phyloP scores from a whole-genome alignment of 2,329 filamentous ascomycete species.

The Paraconiothyrium brasiliense region DNA sequence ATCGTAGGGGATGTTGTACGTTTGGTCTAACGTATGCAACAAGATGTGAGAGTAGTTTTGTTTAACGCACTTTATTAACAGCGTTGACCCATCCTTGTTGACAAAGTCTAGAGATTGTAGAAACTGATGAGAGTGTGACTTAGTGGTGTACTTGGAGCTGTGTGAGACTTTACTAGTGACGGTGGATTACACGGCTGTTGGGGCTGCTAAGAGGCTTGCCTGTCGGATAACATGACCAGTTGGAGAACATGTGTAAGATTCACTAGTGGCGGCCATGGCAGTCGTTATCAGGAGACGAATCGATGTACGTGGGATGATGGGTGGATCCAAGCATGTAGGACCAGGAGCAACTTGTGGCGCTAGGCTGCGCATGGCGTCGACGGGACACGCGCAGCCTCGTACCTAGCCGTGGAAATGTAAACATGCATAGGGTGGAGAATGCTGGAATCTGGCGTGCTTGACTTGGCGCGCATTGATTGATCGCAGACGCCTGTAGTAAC shows the following conservation, averaged over 20 bases:
- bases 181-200: background rate
- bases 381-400: constrained; percentile 6
- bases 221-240: background rate
- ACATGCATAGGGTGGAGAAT: background rate
- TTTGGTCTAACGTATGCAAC: background rate
- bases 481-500: background rate
- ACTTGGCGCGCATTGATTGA: background rate
- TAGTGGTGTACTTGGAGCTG: background rate
- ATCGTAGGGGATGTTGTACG: too few relatives aligned
- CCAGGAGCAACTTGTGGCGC: background rate
- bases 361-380: background rate
- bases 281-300: background rate
- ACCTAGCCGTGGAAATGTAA: background rate
- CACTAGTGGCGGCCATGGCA: too few relatives aligned
- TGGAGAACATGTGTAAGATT: background rate
- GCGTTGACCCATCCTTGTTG: background rate
- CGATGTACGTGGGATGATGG: background rate
- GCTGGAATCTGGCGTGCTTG: background rate
- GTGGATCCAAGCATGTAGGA: constrained; percentile 1
- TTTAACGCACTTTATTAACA: background rate
- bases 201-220: background rate
- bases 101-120: background rate
- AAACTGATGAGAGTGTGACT: background rate
- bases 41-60: background rate
- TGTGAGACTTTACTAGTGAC: background rate